phyloP scores from a whole-genome alignment of 2,329 filamentous ascomycete species.

The Trichoderma afroharzianum region DNA sequence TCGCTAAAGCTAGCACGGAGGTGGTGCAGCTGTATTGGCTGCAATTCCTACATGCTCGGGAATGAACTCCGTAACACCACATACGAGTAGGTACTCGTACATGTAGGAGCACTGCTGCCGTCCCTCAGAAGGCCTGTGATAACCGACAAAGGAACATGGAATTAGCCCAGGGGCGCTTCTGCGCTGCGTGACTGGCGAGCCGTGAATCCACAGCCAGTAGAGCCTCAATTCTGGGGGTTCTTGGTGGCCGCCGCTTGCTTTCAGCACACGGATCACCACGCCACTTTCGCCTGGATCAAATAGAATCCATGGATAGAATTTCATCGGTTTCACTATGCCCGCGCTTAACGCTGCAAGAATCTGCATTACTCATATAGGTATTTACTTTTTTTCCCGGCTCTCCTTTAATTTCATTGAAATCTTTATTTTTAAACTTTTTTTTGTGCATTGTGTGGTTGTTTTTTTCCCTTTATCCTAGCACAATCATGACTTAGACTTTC shows the following conservation, averaged over 20 bases:
- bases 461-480: neutral
- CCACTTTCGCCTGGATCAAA: neutral
- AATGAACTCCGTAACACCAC: neutral
- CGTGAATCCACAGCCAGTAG: conserved; percentile 2
- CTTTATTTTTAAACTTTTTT: neutral
- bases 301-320: neutral
- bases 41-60: neutral
- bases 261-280: neutral
- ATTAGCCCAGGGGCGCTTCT: neutral
- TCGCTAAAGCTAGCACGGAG: neutral
- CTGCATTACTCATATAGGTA: neutral
- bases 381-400: neutral
- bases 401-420: neutral
- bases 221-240: conserved; percentile 13
- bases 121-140: neutral
- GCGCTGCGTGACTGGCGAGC: conserved; percentile 2
- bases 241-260: neutral
- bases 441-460: neutral
- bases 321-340: neutral
- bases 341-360: neutral
- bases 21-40: neutral
- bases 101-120: neutral
- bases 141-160: neutral
- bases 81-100: neutral
- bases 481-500: conserved; percentile 2